phyloP scores from a whole-genome alignment of 352 stramenopile species.

The Phytopythium delawarense region DNA sequence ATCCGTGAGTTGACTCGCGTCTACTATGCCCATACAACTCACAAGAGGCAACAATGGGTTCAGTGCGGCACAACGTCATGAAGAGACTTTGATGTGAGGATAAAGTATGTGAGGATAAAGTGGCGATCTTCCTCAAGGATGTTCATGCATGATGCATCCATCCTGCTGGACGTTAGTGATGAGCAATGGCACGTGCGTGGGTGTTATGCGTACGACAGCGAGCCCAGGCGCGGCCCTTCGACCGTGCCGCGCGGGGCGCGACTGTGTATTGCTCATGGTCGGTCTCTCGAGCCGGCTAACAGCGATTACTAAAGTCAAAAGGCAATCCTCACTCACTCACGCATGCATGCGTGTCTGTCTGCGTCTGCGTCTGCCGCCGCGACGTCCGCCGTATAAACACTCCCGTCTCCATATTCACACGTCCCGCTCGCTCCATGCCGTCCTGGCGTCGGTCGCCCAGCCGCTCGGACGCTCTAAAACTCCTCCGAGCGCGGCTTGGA shows the following conservation, averaged over 20 bases:
- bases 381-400: conserved; percentile 9
- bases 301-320: not conserved
- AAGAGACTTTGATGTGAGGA: no score
- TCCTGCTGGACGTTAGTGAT: no score
- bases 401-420: conserved; percentile 6
- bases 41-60: no score
- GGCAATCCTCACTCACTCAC: not conserved
- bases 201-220: not conserved
- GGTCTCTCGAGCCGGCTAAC: not conserved
- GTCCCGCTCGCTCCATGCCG: not conserved
- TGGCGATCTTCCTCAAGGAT: no score
- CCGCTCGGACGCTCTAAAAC: conserved; percentile 29
- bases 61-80: no score
- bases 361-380: not conserved
- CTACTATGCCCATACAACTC: no score
- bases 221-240: not conserved
- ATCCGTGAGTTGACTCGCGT: no score
- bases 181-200: no score
- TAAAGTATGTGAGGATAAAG: no score
- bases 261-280: not conserved
- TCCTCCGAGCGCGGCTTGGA: conserved; percentile 32
- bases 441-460: not conserved
- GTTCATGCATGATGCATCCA: no score
- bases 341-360: not conserved
- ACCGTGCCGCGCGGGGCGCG: conserved; percentile 1